A percentile compares a stretch with the other conserved stretches of the same genome.
phyloP scores from a whole-genome alignment of 129 eudicot species.

The carrot (Daucus carota) region DNA sequence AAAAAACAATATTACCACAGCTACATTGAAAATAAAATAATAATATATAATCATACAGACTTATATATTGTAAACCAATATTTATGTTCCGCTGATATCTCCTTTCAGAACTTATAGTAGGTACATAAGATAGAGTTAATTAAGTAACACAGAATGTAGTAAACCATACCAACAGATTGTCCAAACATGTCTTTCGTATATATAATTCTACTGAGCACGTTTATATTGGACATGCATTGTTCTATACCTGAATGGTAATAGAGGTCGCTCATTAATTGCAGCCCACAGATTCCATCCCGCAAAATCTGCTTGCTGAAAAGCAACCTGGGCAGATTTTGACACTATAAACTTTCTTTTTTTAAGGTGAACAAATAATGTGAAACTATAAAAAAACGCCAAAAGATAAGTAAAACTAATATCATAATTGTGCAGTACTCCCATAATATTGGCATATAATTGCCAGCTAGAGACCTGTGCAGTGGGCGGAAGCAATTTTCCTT shows the following conservation, averaged over 20 bases:
- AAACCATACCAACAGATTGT: neutral
- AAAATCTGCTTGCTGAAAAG: conserved; percentile 97
- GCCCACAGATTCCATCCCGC: conserved; percentile 99
- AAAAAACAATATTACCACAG: neutral
- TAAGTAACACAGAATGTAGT: neutral
- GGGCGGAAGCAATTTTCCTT: conserved; percentile 82
- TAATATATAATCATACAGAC: too few species aligned
- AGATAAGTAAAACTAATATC: neutral
- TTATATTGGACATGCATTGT: conserved; percentile 3
- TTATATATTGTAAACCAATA: neutral
- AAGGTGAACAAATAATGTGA: neutral
- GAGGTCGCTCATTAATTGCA: conserved; percentile 84
- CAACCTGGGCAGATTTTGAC: conserved; percentile 52
- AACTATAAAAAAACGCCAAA: neutral
- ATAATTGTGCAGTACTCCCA: neutral
- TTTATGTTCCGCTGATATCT: neutral
- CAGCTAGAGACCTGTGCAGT: conserved; percentile 73
- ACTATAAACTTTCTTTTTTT: neutral
- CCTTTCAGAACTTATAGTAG: neutral
- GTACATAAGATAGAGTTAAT: neutral
- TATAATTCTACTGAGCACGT: neutral
- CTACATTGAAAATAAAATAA: neutral
- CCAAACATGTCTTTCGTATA: neutral
- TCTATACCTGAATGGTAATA: conserved; percentile 78
- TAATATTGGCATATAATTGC: conserved; percentile 3